Evolutionary conservation across 352 stramenopile species (phyloP), one percentile per base, ranked within the genome.

Genomic region (Phytophthora pistaciae): DNA sequence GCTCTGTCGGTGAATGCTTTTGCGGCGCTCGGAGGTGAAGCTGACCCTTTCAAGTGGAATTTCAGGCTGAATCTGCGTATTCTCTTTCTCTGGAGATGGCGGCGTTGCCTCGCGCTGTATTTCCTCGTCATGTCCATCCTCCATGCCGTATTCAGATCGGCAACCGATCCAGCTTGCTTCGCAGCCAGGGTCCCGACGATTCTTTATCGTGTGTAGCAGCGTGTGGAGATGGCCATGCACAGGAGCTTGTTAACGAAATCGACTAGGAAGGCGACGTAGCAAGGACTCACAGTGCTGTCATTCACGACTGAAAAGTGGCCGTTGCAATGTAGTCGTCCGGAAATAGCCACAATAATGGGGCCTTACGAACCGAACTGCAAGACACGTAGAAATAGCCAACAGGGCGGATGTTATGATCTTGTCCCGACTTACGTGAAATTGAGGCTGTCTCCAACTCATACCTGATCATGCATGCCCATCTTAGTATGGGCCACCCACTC

Each of bases 1-100:
- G 48, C 71, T 75, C 48, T 55, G 64, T 31, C 61, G 70, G 21
- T 52, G 68, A 18, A 63, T 58, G 23, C 38, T 74, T 61, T 57
- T 66, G n/a, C 60, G 57, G 1, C 33, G 46, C 18, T 75, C 48
- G 9, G 21, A 31, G 11, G n/a, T 31, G 8, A 55, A 55, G n/a
- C n/a, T 55, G 48, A 6, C 21, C 21, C 20, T 29, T 55, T 55
- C 66, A 16, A 48, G 38, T 3, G 53, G 36, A 14, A 40, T 9
- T 38, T 53, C 29, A 21, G 49, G 36, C 16, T 44, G 38, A 25
- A 16, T 42, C 23, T 44, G 54, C 2, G 16, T 21, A 20, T 56
- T 44, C 16, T 61, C 60, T 50, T 78, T 46, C 18, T 23, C 53
- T 54, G 58, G 33, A 25, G 61, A 56, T 48, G 20, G 18, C 20